Base-by-base conservation (phyloP, 345 rosid genomes). In the Brassica carinata region DNA sequence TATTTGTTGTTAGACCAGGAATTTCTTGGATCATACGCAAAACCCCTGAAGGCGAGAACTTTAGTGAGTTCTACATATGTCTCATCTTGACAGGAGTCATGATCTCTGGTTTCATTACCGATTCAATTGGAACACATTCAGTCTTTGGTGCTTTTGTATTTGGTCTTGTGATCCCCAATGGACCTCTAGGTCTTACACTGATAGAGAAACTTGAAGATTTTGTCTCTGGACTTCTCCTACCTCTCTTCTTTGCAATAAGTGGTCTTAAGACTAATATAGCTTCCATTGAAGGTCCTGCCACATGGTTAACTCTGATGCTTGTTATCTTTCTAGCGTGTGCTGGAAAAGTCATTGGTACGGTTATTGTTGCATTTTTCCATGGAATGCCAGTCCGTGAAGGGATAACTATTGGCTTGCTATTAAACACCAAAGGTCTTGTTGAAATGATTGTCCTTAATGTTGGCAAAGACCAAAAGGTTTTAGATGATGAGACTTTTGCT, bases 351-450 rank as follows among this genome's bases (percentile, higher is more conserved):
- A 81, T 73, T 0, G 99, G 99, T 15, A 96, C 98, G 0, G 76
- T 90, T 17, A 5, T 86, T 2, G 88, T 87, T 3, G 63, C 98
- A 0, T 10, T 76, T 17, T 81, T 90, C 58, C 90, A 92, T 80
- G 84, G 93, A n/a, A 90, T 96, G 95, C 88, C 97, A 2, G 8
- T 87, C 36, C 92, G 87, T 13, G 99, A 96, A 88, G 99, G 97
- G 30, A 33, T 90, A 67, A 84, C 92, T 76, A 96, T 96, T 53
- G 99, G 99, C 4, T 71, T 96, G 40, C 92, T 93, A 53, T 87
- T 93, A 88, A 96, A 96, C 89, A 89, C 99, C 5, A 96, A 96
- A 85, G 99, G 99, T 72, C 94, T 96, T 9, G 82, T 92, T n/a
- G 98, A 93, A 78, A 88, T 96, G 95, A 93, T 96, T 34, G 89